These are phyloP conservation scores for Beta macrorhiza DNA, from an alignment of 179 eudicot species.

Conservation along the genomic window DNA sequence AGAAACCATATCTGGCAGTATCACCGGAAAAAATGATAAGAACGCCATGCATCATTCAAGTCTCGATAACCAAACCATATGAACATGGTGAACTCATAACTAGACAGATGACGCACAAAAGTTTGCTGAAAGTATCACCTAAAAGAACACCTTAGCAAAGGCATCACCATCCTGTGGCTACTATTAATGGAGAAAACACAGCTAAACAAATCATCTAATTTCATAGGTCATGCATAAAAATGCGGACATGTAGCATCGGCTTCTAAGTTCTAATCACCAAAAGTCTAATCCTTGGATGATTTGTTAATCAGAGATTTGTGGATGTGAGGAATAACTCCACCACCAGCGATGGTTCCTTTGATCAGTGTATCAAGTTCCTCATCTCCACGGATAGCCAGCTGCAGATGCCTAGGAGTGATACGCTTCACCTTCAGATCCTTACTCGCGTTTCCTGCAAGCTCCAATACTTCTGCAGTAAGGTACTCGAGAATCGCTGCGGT, in stretches of 20 bases:
- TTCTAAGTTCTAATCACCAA: neutral
- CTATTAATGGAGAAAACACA: neutral
- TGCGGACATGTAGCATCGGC: neutral
- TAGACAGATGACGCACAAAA: neutral
- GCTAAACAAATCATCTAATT: neutral
- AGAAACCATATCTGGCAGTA: neutral
- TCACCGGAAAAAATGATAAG: neutral
- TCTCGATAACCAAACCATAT: neutral
- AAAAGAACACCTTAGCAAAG: conserved; percentile 11
- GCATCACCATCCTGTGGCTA: conserved; percentile 11
- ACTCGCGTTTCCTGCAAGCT: conserved; percentile 59
- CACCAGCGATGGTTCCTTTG: conserved; percentile 64
- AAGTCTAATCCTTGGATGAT: conserved; percentile 53
- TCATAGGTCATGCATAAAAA: neutral
- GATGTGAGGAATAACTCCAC: conserved; percentile 60
- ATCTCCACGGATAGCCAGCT: conserved; percentile 64
- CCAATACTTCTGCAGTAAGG: conserved; percentile 60
- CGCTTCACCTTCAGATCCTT: conserved; percentile 65
- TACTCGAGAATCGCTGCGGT: conserved; percentile 63
- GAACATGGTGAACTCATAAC: neutral
- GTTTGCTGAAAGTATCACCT: conserved; percentile 9
- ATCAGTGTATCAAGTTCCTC: conserved; percentile 67
- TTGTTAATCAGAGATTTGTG: conserved; percentile 75
- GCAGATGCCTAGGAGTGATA: conserved; percentile 59
- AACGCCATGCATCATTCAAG: neutral